These are phyloP conservation scores for Ophiognomonia clavigignenti-juglandacearum DNA, from an alignment of 2,329 filamentous ascomycete species.

Conservation along the genomic window DNA sequence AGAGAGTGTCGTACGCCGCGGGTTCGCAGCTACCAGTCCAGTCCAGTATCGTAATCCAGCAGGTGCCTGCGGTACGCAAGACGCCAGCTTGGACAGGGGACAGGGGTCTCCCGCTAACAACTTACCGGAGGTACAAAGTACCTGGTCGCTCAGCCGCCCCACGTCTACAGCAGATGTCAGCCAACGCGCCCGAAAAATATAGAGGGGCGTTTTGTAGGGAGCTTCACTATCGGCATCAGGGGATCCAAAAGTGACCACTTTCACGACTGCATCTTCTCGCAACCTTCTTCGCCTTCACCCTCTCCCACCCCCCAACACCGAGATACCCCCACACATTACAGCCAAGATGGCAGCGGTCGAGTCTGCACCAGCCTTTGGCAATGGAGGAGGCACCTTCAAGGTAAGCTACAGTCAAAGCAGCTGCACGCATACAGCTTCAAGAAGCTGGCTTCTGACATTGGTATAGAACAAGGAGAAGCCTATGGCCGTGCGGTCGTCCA, in stretches of 20 bases:
- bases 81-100: no score
- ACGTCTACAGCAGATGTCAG: constrained; percentile 2
- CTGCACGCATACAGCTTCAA: constrained; percentile 8
- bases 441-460: constrained; percentile 27
- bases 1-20: background rate
- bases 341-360: constrained; percentile 41
- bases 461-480: constrained; percentile 91
- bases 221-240: background rate
- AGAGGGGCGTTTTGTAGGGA: constrained; percentile 1
- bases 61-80: constrained; percentile 12
- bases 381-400: constrained; percentile 47
- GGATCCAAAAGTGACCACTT: constrained; percentile 6
- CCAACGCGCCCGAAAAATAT: constrained; percentile 3
- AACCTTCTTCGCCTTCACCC: no score
- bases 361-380: constrained; percentile 37
- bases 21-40: constrained; percentile 1
- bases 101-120: background rate
- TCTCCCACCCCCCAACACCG: constrained; percentile 14
- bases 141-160: background rate
- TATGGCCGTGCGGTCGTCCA: constrained; percentile 89
- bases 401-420: constrained; percentile 38
- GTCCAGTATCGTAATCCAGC: constrained; percentile 15
- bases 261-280: constrained; percentile 1
- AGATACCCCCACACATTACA: background rate
- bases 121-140: no score